Base-by-base conservation (phyloP, 1,284 basidiomycete species). In the Malassezia slooffiae region DNA sequence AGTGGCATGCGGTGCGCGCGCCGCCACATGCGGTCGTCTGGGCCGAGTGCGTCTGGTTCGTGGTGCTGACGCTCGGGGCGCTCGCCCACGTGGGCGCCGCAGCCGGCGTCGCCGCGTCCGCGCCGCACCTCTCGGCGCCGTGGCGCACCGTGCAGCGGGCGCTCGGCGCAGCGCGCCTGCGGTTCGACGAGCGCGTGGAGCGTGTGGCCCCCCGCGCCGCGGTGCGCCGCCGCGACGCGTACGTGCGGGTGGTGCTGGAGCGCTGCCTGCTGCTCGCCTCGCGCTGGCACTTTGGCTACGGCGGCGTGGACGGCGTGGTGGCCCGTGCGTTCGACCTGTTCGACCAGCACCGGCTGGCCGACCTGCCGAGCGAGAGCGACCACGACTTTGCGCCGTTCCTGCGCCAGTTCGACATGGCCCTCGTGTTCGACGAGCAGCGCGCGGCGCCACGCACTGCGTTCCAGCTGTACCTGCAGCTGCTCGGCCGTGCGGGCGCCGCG, bases 381-480 rank as follows among this genome's bases (percentile, higher is more conserved):
- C 73, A 79, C 38, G 83, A 85, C 50, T 88, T 83, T 58, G 84
- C 89, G 1, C 71, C 73, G 2, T 93, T 91, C 68, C 74, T 96
- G 43, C 74, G 77, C 15, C 63, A 79, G 13, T 75, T 76, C 34
- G 55, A 68, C 28, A 20, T 20, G 4, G 13, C 24, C 5, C 30
- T 22, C 8, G 29, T 54, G n/a, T 38, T 42, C 4, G 34, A 31
- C 19, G 38, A 43, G 19, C 32, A 21, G n/a, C 11, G 47, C 30
- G 42, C 39, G 44, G 20, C 20, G 17, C 47, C 41, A 15, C n/a
- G n/a, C 5, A 80, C 81, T 1, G 79, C 84, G 5, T 91, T 84
- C 66, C 77, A 80, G 15, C 70, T 86, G 13, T 86, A 88, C 61
- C 72, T 93, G 34, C 85, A 86, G 63, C 74, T 90, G 37, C 73